Percentiles rank a stretch among this genome's conserved stretches.
phyloP scores from a whole-genome alignment of 345 rosid species.

The Acer campestre region DNA sequence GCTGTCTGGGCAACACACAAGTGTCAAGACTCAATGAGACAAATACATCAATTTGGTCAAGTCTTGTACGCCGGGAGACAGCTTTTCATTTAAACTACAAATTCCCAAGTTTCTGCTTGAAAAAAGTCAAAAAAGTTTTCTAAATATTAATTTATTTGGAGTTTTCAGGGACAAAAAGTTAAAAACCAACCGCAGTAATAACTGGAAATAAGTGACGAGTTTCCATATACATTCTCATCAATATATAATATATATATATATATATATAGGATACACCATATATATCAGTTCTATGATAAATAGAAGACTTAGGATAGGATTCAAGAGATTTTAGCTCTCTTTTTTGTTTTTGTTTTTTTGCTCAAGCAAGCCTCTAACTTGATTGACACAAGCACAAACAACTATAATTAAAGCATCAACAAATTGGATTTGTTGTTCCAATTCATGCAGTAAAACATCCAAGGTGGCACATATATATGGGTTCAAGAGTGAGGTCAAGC shows the following conservation, averaged over 20 bases:
- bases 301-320: background rate
- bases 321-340: background rate
- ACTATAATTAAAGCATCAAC: background rate
- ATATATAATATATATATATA: background rate
- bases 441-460: conserved; percentile 58
- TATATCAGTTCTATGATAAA: background rate
- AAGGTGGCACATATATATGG: conserved; percentile 53
- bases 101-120: background rate
- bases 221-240: conserved; percentile 1
- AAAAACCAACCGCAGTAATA: background rate
- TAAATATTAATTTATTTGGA: too few relatives aligned
- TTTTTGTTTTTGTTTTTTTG: too few relatives aligned
- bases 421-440: background rate
- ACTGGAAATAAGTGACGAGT: background rate
- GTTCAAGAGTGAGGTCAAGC: conserved; percentile 70
- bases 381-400: background rate
- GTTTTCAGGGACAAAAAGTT: too few relatives aligned
- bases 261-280: background rate
- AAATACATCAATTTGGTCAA: background rate
- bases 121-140: background rate
- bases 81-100: too few relatives aligned
- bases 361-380: background rate
- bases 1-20: background rate
- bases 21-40: too few relatives aligned
- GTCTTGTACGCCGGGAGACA: background rate